These are phyloP conservation scores for Przewalskia tangutica DNA, from an alignment of 257 asterid species.

Conservation along the genomic window DNA sequence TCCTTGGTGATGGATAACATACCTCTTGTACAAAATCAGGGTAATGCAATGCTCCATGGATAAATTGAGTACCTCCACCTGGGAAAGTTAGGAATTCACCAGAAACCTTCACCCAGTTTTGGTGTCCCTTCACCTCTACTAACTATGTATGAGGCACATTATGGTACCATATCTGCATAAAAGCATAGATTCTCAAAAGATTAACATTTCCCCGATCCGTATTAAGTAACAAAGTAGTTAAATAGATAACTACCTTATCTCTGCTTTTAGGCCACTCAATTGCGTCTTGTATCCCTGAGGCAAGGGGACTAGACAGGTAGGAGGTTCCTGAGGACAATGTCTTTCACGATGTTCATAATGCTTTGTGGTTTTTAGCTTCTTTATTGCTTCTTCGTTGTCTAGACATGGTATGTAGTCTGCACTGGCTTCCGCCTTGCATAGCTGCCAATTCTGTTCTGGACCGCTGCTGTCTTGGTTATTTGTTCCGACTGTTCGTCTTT, in stretches of 20 bases:
- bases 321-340: slow-evolving; percentile 72
- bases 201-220: not conserved
- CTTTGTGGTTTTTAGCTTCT: slow-evolving; percentile 32
- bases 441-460: slow-evolving; percentile 37
- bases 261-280: slow-evolving; percentile 83
- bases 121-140: slow-evolving; percentile 83
- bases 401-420: slow-evolving; percentile 82
- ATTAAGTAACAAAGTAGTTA: not conserved
- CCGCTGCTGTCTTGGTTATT: slow-evolving; percentile 21
- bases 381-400: slow-evolving; percentile 65
- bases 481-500: slow-evolving; percentile 36
- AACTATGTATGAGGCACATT: slow-evolving; percentile 67
- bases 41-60: slow-evolving; percentile 81
- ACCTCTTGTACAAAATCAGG: slow-evolving; percentile 77
- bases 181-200: not conserved
- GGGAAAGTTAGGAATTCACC: slow-evolving; percentile 87
- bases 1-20: slow-evolving; percentile 7
- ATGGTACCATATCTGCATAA: slow-evolving; percentile 72
- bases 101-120: slow-evolving; percentile 80
- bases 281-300: slow-evolving; percentile 59
- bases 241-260: slow-evolving; percentile 44
- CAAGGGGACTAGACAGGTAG: slow-evolving; percentile 65
- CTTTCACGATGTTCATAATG: slow-evolving; percentile 84
- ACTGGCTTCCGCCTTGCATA: slow-evolving; percentile 65
- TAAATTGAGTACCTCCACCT: slow-evolving; percentile 96